Evolutionary conservation across 495 filamentous ascomycete genomes (phyloP).

Genomic region (Schizothecium vesticola): DNA sequence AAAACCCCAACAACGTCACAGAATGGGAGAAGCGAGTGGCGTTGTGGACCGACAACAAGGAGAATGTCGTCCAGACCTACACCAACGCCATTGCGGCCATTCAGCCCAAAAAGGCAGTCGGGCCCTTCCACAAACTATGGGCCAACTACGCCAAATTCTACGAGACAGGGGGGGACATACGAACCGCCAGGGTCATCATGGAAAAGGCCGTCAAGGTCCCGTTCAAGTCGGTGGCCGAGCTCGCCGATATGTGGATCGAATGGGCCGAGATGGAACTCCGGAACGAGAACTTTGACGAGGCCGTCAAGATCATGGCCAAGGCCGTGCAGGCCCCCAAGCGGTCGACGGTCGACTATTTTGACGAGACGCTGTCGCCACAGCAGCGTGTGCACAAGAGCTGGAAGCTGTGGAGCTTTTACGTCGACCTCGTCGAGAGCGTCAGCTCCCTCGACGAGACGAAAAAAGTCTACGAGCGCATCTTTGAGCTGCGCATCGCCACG

Average conservation of each 20-base stretch:
- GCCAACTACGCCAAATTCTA: slow-evolving; percentile 97
- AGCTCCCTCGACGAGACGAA: slow-evolving; percentile 86
- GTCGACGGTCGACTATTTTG: slow-evolving; percentile 96
- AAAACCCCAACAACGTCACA: slow-evolving; percentile 93
- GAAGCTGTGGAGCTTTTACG: slow-evolving; percentile 99
- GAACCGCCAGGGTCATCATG: slow-evolving; percentile 83
- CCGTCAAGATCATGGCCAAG: slow-evolving; percentile 93
- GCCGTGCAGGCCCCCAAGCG: slow-evolving; percentile 92
- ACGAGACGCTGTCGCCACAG: slow-evolving; percentile 89
- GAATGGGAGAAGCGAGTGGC: slow-evolving; percentile 97
- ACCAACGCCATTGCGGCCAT: slow-evolving; percentile 90
- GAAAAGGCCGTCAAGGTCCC: slow-evolving; percentile 97
- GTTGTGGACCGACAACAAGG: slow-evolving; percentile 90
- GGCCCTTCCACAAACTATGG: slow-evolving; percentile 93
- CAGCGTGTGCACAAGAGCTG: slow-evolving; percentile 98
- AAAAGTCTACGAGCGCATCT: slow-evolving; percentile 93
- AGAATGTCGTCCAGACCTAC: slow-evolving; percentile 89
- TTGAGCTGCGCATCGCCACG: slow-evolving; percentile 95
- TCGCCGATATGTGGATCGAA: slow-evolving; percentile 97
- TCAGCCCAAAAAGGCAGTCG: slow-evolving; percentile 90
- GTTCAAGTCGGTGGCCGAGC: slow-evolving; percentile 89
- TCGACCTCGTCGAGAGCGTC: slow-evolving; percentile 94
- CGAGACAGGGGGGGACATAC: slow-evolving; percentile 80
- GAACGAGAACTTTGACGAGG: slow-evolving; percentile 91
- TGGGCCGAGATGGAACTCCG: slow-evolving; percentile 98